A percentile compares a stretch with the other conserved stretches of the same genome.
These are phyloP conservation scores for Thielaviopsis musarum DNA, from an alignment of 2,329 filamentous ascomycete species.

Conservation along the genomic window DNA sequence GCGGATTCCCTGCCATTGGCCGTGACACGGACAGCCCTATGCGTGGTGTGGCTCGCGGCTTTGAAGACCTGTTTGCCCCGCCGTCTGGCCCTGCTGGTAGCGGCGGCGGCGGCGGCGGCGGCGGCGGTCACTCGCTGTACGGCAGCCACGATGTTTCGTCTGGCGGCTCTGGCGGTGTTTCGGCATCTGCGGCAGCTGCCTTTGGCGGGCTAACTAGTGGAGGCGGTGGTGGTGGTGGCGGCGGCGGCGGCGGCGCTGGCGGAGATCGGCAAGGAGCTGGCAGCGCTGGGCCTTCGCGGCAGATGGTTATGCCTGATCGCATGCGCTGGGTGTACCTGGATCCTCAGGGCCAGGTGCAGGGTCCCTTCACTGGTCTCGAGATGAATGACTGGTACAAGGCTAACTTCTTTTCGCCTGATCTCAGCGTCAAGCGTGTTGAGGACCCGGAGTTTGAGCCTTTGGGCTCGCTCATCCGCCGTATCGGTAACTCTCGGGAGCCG, in stretches of 20 bases:
- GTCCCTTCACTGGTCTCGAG: constrained; percentile 87
- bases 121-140: constrained; percentile 19
- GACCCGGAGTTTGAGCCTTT: constrained; percentile 89
- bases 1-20: constrained; percentile 34
- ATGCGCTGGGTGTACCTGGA: constrained; percentile 99
- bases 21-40: constrained; percentile 45
- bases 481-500: constrained; percentile 92
- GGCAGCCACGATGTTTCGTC: constrained; percentile 5
- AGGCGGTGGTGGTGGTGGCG: constrained; percentile 20
- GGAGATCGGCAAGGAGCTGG: constrained; percentile 24
- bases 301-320: constrained; percentile 97
- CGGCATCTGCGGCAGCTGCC: background rate
- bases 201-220: constrained; percentile 14
- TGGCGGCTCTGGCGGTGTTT: constrained; percentile 14
- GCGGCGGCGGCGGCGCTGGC: constrained; percentile 20
- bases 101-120: constrained; percentile 15
- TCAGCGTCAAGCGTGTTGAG: constrained; percentile 88
- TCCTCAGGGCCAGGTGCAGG: constrained; percentile 79
- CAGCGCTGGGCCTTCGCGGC: constrained; percentile 53
- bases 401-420: constrained; percentile 87
- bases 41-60: constrained; percentile 34
- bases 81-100: constrained; percentile 15
- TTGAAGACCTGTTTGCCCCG: constrained; percentile 36
- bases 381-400: constrained; percentile 99
- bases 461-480: constrained; percentile 83